Percentiles rank a stretch among this genome's conserved stretches.
phyloP scores from a whole-genome alignment of 495 filamentous ascomycete genomes.

The Usnea hakonensis region DNA sequence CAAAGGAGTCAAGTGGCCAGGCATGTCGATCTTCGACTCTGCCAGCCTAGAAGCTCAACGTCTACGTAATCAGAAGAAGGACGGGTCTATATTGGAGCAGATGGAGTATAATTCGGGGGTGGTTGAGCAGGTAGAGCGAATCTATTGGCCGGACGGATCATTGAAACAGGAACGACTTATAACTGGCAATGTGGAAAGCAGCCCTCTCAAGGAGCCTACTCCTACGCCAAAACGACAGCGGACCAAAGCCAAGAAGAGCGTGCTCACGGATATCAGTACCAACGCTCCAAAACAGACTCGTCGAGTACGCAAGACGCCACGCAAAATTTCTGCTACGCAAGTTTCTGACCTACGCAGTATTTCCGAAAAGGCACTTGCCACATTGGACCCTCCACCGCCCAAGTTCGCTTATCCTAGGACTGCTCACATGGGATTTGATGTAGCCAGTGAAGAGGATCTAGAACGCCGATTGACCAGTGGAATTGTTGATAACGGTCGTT shows the following conservation, averaged over 20 bases:
- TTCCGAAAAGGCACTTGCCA: constrained; percentile 9
- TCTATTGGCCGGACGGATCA: constrained; percentile 50
- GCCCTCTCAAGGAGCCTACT: constrained; percentile 41
- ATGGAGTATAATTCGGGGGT: constrained; percentile 60
- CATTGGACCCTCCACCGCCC: background rate
- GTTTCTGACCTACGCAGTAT: constrained; percentile 4
- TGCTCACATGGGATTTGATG: constrained; percentile 4
- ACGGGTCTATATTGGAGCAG: constrained; percentile 55
- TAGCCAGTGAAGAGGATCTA: constrained; percentile 23
- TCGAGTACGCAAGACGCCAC: background rate
- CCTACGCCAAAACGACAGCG: constrained; percentile 34
- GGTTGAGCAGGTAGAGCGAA: constrained; percentile 63
- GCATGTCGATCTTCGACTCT: constrained; percentile 85
- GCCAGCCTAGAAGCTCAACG: constrained; percentile 68
- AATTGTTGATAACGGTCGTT: constrained; percentile 22
- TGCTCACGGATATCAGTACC: constrained; percentile 12
- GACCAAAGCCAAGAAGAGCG: constrained; percentile 13
- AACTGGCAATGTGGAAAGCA: constrained; percentile 46
- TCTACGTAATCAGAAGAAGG: constrained; percentile 82
- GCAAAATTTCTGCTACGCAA: background rate
- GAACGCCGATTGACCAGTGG: constrained; percentile 29
- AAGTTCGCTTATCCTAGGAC: background rate
- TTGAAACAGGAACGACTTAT: constrained; percentile 52
- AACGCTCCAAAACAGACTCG: constrained; percentile 1
- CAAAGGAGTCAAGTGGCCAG: constrained; percentile 72